These are phyloP conservation scores for Thelonectria rubi DNA, from an alignment of 2,329 filamentous ascomycete species.

Conservation along the genomic window DNA sequence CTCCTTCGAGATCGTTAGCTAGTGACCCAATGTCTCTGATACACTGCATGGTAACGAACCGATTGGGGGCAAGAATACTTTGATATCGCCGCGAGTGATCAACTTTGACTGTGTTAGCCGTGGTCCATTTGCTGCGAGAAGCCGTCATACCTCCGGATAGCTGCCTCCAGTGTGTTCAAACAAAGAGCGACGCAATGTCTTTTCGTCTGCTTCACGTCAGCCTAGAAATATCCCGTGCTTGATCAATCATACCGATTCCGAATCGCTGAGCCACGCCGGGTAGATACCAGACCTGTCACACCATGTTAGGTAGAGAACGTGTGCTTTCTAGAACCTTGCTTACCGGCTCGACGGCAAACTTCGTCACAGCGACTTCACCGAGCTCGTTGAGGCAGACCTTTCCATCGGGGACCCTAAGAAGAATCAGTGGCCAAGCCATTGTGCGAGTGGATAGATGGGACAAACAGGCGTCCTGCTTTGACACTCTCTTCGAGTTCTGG, in stretches of 20 bases:
- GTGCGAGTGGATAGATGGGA: background rate
- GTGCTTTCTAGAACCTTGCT: constrained; percentile 41
- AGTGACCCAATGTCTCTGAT: background rate
- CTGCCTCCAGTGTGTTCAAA: constrained; percentile 97
- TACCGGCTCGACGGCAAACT: constrained; percentile 95
- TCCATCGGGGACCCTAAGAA: constrained; percentile 72
- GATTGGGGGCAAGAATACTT: constrained; percentile 94
- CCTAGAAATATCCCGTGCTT: background rate
- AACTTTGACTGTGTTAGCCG: constrained; percentile 57
- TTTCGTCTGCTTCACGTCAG: constrained; percentile 72
- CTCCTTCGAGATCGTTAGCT: constrained; percentile 59
- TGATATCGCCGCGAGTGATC: constrained; percentile 93
- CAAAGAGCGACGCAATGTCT: constrained; percentile 81
- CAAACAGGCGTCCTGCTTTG: constrained; percentile 74
- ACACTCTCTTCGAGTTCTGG: constrained; percentile 94
- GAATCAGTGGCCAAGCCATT: constrained; percentile 24
- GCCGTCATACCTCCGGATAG: constrained; percentile 76
- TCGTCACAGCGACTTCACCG: constrained; percentile 92
- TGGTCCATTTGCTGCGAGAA: background rate
- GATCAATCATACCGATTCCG: constrained; percentile 72
- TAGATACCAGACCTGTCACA: constrained; percentile 74
- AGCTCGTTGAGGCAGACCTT: constrained; percentile 87
- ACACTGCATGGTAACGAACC: constrained; percentile 55
- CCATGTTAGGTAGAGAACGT: constrained; percentile 10
- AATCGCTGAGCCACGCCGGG: constrained; percentile 92